Percentiles rank a stretch among this genome's conserved stretches.
phyloP scores from a whole-genome alignment of 2,329 filamentous ascomycete genomes.

The Fusarium mexicanum region DNA sequence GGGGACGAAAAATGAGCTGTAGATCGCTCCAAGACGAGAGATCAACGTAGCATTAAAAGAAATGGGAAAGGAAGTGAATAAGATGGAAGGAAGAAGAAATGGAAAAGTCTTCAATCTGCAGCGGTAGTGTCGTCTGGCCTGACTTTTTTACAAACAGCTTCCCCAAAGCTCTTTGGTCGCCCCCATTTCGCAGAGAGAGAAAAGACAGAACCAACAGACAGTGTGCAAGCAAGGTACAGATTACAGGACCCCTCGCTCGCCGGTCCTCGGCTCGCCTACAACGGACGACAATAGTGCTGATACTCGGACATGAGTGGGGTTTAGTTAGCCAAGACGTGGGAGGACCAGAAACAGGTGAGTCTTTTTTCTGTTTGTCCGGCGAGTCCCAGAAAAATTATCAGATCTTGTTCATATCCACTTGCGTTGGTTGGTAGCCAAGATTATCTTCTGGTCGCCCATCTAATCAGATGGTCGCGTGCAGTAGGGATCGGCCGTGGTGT shows the following conservation, averaged over 20 bases:
- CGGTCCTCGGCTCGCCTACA: constrained; percentile 1
- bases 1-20: not conserved
- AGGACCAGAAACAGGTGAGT: not conserved
- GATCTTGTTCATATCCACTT: constrained; percentile 15
- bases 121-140: constrained; percentile 2
- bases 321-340: not conserved
- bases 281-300: not conserved
- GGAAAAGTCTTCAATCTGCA: not conserved
- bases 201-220: constrained; percentile 9
- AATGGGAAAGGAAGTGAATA: not conserved
- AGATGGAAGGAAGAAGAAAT: not conserved
- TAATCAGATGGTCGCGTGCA: constrained; percentile 19
- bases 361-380: not conserved
- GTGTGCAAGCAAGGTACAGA: not conserved
- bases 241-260: not conserved
- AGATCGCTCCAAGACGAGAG: not conserved
- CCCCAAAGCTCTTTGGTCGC: not conserved
- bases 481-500: constrained; percentile 13
- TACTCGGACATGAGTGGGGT: not conserved
- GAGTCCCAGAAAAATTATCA: not conserved
- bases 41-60: constrained; percentile 2
- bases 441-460: constrained; percentile 14
- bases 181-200: not conserved
- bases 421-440: constrained; percentile 9
- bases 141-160: not conserved